Percentiles rank a stretch among this genome's conserved stretches.
Conservation (phyloP, 2,329 filamentous ascomycete genomes). For the Trichoderma oligosporum region DNA sequence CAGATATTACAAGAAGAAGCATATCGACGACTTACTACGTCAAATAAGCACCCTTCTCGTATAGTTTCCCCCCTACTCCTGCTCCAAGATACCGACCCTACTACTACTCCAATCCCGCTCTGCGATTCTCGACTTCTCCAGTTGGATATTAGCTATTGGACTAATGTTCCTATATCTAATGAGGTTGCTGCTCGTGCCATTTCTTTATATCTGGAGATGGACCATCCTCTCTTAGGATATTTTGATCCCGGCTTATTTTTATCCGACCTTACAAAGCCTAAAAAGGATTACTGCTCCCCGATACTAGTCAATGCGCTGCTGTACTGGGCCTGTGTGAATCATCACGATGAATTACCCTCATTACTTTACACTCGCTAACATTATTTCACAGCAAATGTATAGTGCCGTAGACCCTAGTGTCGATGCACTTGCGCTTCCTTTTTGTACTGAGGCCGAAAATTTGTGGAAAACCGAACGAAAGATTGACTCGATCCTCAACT, state of each 20-base stretch:
- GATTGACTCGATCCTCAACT: constrained; percentile 26
- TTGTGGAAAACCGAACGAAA: constrained; percentile 25
- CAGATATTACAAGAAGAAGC: neutral
- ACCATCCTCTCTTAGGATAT: constrained; percentile 37
- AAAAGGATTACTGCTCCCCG: constrained; percentile 28
- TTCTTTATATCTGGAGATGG: constrained; percentile 38
- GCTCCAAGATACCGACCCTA: neutral
- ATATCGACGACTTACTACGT: neutral
- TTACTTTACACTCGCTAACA: neutral
- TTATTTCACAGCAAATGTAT: constrained; percentile 36
- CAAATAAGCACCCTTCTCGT: neutral
- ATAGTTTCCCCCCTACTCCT: neutral
- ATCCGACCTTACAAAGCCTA: constrained; percentile 30
- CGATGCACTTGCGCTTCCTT: constrained; percentile 21
- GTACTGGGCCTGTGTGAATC: constrained; percentile 33
- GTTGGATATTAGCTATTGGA: constrained; percentile 28
- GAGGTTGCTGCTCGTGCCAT: constrained; percentile 32
- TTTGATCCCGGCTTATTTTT: constrained; percentile 37
- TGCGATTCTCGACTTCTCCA: neutral
- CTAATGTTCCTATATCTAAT: constrained; percentile 30
- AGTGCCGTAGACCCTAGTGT: constrained; percentile 29
- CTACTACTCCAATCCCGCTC: neutral
- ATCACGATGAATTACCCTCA: neutral
- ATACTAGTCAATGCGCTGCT: constrained; percentile 36
- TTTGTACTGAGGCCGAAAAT: constrained; percentile 29